Evolutionary conservation across 164 flowering plant genomes (phyloP), one percentile per base, ranked within the genome.

Genomic region (Annona cherimola): DNA sequence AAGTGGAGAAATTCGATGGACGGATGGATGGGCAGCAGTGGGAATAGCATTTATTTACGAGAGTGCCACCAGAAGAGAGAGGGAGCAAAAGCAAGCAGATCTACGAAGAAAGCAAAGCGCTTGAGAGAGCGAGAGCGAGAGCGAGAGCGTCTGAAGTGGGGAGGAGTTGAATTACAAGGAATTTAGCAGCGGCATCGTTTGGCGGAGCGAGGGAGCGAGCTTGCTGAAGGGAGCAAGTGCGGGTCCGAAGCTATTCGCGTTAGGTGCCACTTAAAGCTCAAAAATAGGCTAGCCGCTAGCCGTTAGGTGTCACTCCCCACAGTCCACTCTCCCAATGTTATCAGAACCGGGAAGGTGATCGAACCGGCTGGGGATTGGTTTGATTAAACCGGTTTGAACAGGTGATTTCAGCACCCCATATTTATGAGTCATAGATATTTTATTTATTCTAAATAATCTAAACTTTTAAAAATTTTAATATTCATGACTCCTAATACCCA

Each of bases 241-340:
- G 41, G 64, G 74, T 46, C 14, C 44, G 81, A 73, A 75, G 72
- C 71, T 78, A 78, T 82, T 76, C 70, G 69, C 64, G 77, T 73
- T 75, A 73, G 80, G 82, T 77, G 83, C 75, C 81, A 62, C 79
- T 73, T 73, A 74, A 76, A 78, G 57, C 57, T 50, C 14, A 50
- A 50, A 50, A 50, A 50, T 50, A 50, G 9, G 0, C 18, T 11
- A 1, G 35, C 35, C 35, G 35, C 35, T 26, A 26, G 35, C 35
- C 35, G 35, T 26, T 26, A 26, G 35, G 35, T 26, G 35, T 26
- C 35, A 26, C 35, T 26, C 35, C 35, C 35, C 35, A 26, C 0
- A 26, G 35, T 26, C 35, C 35, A 26, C 35, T 0, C 35, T 26
- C 35, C 35, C 35, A 0, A 0, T 26, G 35, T 26, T 26, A 26